A percentile compares a stretch with the other conserved stretches of the same genome.
These are phyloP conservation scores for Kurtzmaniella natalensis DNA, from an alignment of 1,139 yeast genomes.

Conservation along the genomic window DNA sequence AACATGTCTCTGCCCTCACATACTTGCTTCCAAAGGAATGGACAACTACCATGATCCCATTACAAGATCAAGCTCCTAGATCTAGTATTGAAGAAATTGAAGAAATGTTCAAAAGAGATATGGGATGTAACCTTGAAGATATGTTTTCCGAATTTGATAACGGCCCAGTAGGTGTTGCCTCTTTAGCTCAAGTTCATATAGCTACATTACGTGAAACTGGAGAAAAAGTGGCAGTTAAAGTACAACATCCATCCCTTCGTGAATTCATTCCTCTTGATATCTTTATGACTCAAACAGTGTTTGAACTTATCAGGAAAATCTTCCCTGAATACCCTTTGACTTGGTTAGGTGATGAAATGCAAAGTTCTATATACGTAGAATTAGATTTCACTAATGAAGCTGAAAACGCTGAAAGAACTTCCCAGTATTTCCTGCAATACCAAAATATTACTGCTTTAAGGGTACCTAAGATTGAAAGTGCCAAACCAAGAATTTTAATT, in stretches of 20 bases:
- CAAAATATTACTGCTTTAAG: conserved; percentile 66
- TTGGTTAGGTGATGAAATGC: conserved; percentile 93
- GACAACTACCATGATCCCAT: conserved; percentile 91
- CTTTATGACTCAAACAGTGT: conserved; percentile 70
- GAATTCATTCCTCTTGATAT: conserved; percentile 92
- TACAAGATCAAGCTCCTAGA: conserved; percentile 87
- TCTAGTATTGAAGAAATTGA: conserved; percentile 68
- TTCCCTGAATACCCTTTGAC: conserved; percentile 92
- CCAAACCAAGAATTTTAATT: conserved; percentile 67
- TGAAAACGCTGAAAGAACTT: conserved; percentile 66
- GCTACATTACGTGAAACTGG: conserved; percentile 62
- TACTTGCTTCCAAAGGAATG: conserved; percentile 88
- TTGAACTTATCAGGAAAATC: conserved; percentile 64
- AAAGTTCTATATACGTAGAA: conserved; percentile 80
- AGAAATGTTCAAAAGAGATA: conserved; percentile 61
- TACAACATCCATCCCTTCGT: conserved; percentile 86
- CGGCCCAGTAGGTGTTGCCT: conserved; percentile 89
- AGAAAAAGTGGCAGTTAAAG: conserved; percentile 83
- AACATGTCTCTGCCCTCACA: conserved; percentile 88
- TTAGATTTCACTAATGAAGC: conserved; percentile 88
- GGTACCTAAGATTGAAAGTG: conserved; percentile 67
- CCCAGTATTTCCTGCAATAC: conserved; percentile 56
- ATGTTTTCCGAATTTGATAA: conserved; percentile 64
- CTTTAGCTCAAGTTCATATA: conserved; percentile 90
- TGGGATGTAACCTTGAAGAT: conserved; percentile 61